Evolutionary conservation across 148 eudicot genomes (phyloP).

Genomic region (Rhododendron simsii): DNA sequence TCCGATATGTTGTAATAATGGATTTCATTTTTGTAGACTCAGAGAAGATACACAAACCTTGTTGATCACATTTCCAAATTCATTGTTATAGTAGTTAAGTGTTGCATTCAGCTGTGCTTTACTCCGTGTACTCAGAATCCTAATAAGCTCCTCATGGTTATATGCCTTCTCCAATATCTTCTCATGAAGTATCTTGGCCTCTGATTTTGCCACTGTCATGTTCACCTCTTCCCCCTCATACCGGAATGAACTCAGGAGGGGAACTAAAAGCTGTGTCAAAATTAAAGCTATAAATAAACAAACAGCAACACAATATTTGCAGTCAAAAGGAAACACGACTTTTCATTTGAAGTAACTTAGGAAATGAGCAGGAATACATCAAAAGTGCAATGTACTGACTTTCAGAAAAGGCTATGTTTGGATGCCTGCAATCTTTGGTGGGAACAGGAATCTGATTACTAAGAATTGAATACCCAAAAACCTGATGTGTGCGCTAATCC

Average conservation of each 20-base stretch:
- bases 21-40: not conserved
- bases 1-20: not conserved
- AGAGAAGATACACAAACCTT: constrained; percentile 39
- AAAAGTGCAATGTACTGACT: not conserved
- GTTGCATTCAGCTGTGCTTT: constrained; percentile 88
- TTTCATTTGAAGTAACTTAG: too few relatives aligned
- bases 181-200: constrained; percentile 73
- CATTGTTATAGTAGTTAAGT: constrained; percentile 75
- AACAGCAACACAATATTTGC: not conserved
- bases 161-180: constrained; percentile 75
- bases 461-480: not conserved
- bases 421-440: not conserved
- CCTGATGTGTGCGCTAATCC: not conserved
- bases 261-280: constrained; percentile 59
- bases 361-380: not conserved
- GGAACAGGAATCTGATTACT: not conserved
- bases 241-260: constrained; percentile 72
- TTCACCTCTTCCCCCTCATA: constrained; percentile 86
- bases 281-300: not conserved
- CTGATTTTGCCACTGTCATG: constrained; percentile 67
- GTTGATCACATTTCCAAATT: constrained; percentile 63
- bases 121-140: constrained; percentile 78
- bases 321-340: not conserved
- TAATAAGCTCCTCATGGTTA: constrained; percentile 69
- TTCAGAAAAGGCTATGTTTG: not conserved